Conservation (phyloP, 257 asterid genomes). For the Sherardia arvensis region DNA sequence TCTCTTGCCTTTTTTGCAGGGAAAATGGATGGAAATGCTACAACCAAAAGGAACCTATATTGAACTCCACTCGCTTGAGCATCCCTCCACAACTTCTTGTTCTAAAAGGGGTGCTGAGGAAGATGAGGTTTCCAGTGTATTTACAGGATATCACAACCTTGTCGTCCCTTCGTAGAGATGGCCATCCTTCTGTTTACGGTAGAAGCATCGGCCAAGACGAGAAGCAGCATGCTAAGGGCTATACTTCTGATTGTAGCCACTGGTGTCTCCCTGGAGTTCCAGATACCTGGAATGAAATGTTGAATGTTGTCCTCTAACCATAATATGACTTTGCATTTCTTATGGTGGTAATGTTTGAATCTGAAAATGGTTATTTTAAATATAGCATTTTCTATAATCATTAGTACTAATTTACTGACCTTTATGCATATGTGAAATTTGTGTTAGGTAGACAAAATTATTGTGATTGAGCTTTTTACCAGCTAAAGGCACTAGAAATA, state of each 20-base stretch:
- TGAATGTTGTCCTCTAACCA: constrained; percentile 45
- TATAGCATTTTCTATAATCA: background rate
- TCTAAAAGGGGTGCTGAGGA: constrained; percentile 37
- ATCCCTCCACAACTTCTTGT: constrained; percentile 42
- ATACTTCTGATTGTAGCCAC: constrained; percentile 67
- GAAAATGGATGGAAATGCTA: constrained; percentile 68
- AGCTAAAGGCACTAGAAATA: background rate
- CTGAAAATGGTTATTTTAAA: background rate
- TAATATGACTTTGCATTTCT: background rate
- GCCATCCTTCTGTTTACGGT: constrained; percentile 79
- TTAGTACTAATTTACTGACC: background rate
- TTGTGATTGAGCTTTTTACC: background rate
- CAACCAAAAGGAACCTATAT: constrained; percentile 50
- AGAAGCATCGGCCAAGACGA: constrained; percentile 38
- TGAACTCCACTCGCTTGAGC: constrained; percentile 32
- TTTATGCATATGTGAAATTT: too few species aligned
- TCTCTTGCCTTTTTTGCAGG: constrained; percentile 14
- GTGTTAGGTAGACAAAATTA: background rate
- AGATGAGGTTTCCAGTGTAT: constrained; percentile 58
- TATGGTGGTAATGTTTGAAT: background rate
- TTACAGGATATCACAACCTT: constrained; percentile 54
- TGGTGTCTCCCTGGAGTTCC: constrained; percentile 97
- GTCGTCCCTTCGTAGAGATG: constrained; percentile 64
- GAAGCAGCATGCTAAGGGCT: constrained; percentile 30
- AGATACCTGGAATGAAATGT: constrained; percentile 78